Evolutionary conservation across 2,329 filamentous ascomycete genomes (phyloP), one percentile per base, ranked within the genome.

Genomic region (Neonectria magnoliae): DNA sequence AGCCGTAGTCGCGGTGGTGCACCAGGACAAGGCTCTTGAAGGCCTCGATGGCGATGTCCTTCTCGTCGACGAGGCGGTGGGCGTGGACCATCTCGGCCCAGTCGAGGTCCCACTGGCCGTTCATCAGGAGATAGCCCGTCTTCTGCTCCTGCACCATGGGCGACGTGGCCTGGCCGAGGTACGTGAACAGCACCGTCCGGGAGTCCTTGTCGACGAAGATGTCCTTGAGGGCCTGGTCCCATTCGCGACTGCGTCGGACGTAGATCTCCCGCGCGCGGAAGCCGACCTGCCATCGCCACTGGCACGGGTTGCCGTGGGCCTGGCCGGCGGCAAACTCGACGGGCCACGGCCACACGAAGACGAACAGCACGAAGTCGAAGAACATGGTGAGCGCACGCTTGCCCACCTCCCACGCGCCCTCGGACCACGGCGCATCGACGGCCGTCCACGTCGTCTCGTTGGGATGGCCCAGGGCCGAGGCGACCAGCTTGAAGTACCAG

Each of bases 101-200:
- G 77, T 97, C 94, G 65, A 98, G 82, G 77, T 97, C 92, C 91
- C 93, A 98, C 66, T 93, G 87, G 66, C 86, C 87, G 76, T 94
- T 92, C 84, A 97, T 92, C 70, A 96, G 90, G 68, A 97, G 80
- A 76, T 97, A 97, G 20, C 93, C 94, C 31, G 94, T 97, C 85
- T 97, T 97, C 71, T 89, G 85, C 71, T 86, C 83, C 72, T 95
- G 82, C 57, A 90, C 84, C 72, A 88, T 80, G 22, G 89, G 86
- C 16, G 90, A 85, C 4, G 94, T 91, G 2, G 93, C 94, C 2
- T 88, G 85, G 66, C 89, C 79, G 50, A 97, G 80, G 63, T 88
- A 84, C 13, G 83, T 83, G 70, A 89, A 83, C 71, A 93, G 85
- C 57, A 89, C 81, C 78, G 80, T 88, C 73, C 80, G 84, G 64